These are phyloP conservation scores for Aspergillus nomiae DNA, from an alignment of 2,329 filamentous ascomycete species.

Conservation along the genomic window DNA sequence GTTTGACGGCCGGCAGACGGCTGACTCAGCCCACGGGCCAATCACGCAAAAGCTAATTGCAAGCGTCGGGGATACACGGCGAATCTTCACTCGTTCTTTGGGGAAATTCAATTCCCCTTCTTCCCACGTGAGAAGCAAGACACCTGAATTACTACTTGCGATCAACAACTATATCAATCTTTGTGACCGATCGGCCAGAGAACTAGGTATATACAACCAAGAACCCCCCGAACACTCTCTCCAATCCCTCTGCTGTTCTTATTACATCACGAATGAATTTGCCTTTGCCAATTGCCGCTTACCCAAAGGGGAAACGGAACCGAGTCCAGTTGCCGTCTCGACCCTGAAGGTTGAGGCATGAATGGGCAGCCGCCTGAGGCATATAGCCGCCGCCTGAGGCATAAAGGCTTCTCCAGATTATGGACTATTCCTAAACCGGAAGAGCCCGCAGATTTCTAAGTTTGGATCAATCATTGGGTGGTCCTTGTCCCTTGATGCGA, in stretches of 20 bases:
- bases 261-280: constrained; percentile 8
- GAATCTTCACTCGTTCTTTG: constrained; percentile 2
- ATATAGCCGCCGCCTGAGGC: not conserved
- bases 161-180: not conserved
- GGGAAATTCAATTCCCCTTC: not conserved
- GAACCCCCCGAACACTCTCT: not conserved
- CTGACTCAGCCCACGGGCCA: constrained; percentile 36
- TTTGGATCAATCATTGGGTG: too few relatives aligned
- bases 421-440: not conserved
- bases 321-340: constrained; percentile 12
- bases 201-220: not conserved
- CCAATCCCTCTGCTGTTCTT: not conserved
- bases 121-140: not conserved
- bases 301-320: constrained; percentile 20
- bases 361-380: not conserved
- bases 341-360: constrained; percentile 11
- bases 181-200: not conserved
- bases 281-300: not conserved
- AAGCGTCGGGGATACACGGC: constrained; percentile 44
- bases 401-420: not conserved
- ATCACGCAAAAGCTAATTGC: constrained; percentile 37
- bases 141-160: not conserved
- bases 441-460: not conserved
- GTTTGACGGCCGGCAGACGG: constrained; percentile 33
- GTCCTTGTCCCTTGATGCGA: too few relatives aligned